A percentile compares a stretch with the other conserved stretches of the same genome.
Evolutionary conservation across 2,329 filamentous ascomycete species (phyloP).

Genomic region (Fusarium foetens): DNA sequence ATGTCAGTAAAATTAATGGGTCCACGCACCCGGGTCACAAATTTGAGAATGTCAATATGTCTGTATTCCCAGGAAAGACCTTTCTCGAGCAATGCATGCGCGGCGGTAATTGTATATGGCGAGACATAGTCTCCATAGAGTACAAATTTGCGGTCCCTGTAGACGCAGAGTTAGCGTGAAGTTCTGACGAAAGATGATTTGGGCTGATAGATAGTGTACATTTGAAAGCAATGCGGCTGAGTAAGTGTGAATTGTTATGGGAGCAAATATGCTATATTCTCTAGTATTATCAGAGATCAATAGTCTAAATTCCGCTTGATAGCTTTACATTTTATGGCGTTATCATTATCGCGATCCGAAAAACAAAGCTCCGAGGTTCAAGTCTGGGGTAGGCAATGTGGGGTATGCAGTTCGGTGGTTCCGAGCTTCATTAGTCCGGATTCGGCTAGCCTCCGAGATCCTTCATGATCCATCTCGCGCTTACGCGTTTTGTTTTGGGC

Average conservation of each 20-base stretch:
- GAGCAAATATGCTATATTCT: no score
- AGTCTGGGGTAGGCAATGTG: background rate
- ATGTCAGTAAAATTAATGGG: no score
- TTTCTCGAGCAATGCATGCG: background rate
- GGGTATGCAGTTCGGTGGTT: background rate
- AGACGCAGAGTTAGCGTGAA: no score
- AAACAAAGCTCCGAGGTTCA: background rate
- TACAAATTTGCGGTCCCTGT: no score
- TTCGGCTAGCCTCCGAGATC: background rate
- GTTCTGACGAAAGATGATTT: no score
- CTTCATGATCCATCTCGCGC: fast-evolving
- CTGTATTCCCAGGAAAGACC: background rate
- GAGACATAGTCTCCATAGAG: fast-evolving
- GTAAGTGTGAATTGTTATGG: no score
- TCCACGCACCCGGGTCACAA: background rate
- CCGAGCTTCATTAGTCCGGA: fast-evolving
- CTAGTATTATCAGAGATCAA: background rate
- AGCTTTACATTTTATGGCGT: background rate
- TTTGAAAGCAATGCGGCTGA: no score
- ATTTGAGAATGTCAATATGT: background rate
- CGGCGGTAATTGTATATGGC: background rate
- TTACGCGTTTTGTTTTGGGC: background rate
- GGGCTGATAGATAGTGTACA: no score
- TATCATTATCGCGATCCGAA: background rate
- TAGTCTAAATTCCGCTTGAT: no score